Evolutionary conservation across 2,329 filamentous ascomycete genomes (phyloP).

Genomic region (Monosporascus sp.): DNA sequence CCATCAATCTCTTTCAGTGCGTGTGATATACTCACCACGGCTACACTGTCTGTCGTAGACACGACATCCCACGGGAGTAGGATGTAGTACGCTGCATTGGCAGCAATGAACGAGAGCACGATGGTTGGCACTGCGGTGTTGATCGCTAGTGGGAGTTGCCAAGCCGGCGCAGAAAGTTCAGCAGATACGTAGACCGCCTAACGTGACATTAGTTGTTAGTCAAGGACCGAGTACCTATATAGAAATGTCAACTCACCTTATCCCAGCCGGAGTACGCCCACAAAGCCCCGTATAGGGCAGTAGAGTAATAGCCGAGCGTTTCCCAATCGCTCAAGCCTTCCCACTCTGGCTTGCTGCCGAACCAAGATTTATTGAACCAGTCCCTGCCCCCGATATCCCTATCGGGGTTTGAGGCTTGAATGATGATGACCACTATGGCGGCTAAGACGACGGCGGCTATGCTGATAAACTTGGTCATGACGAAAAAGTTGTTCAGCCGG

Average conservation of each 20-base stretch:
- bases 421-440: slow-evolving; percentile 39
- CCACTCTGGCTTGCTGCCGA: slow-evolving; percentile 45
- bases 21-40: slow-evolving; percentile 43
- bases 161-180: slow-evolving; percentile 44
- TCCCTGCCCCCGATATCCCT: slow-evolving; percentile 40
- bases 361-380: slow-evolving; percentile 51
- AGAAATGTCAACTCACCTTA: slow-evolving; percentile 38
- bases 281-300: slow-evolving; percentile 55
- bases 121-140: slow-evolving; percentile 56
- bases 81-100: slow-evolving; percentile 59
- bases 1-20: background rate
- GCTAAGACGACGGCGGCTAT: slow-evolving; percentile 44
- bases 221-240: background rate
- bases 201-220: background rate
- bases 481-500: slow-evolving; percentile 50
- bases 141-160: slow-evolving; percentile 55
- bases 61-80: slow-evolving; percentile 55
- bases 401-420: slow-evolving; percentile 32
- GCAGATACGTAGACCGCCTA: slow-evolving; percentile 51
- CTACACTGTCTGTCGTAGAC: slow-evolving; percentile 55
- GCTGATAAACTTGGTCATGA: slow-evolving; percentile 46
- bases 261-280: slow-evolving; percentile 66
- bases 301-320: slow-evolving; percentile 52
- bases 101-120: slow-evolving; percentile 51
- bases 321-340: slow-evolving; percentile 47